Conservation (phyloP, 2,329 filamentous ascomycete species). For the Sclerotinia subarctica region DNA sequence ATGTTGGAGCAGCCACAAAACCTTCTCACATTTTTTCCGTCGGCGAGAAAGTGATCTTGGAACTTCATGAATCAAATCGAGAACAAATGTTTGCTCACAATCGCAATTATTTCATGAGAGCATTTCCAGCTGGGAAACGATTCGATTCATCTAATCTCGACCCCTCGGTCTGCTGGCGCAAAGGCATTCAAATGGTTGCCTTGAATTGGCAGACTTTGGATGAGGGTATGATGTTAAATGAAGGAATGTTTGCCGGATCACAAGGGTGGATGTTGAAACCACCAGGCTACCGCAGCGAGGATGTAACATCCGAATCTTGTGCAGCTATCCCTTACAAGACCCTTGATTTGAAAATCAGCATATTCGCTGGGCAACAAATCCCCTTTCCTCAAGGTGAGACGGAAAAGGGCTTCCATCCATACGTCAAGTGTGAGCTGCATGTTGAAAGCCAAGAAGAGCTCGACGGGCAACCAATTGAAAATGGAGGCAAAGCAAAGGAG, state of each 20-base stretch:
- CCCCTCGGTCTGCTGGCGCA: conserved; percentile 79
- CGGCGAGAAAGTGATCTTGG: conserved; percentile 62
- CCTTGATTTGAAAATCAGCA: conserved; percentile 66
- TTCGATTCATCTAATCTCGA: conserved; percentile 85
- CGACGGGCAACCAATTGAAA: conserved; percentile 39
- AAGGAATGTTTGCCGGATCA: conserved; percentile 82
- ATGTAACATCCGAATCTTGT: conserved; percentile 30
- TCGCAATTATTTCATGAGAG: conserved; percentile 75
- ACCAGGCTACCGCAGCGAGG: conserved; percentile 57
- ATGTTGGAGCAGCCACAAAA: conserved; percentile 58
- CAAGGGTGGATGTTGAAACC: conserved; percentile 86
- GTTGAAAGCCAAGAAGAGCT: conserved; percentile 58
- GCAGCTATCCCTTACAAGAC: conserved; percentile 45
- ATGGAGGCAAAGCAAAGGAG: conserved; percentile 51
- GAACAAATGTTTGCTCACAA: conserved; percentile 75
- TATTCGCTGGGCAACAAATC: conserved; percentile 75
- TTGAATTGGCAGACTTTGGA: conserved; percentile 93
- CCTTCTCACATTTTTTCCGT: conserved; percentile 67
- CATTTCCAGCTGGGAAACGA: conserved; percentile 80
- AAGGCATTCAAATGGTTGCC: conserved; percentile 86
- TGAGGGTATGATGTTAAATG: conserved; percentile 93
- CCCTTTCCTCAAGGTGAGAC: conserved; percentile 59
- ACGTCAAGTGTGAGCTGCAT: conserved; percentile 77
- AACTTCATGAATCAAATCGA: conserved; percentile 53
- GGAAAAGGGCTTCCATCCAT: conserved; percentile 58